Base-by-base conservation (phyloP, 2,329 filamentous ascomycete genomes). In the Trichoderma endophyticum region DNA sequence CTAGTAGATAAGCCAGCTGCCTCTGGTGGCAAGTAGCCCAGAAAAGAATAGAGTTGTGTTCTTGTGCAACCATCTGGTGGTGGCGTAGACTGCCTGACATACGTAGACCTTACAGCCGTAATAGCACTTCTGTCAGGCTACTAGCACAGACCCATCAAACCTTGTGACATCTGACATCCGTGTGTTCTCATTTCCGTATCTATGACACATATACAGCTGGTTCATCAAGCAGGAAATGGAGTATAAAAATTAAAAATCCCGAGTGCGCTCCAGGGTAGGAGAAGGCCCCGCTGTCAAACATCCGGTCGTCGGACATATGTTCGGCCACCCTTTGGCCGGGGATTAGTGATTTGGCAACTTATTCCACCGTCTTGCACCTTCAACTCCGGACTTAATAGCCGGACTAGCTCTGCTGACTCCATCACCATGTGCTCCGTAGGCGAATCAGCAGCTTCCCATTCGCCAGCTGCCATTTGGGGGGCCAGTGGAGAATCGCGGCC, bases 301-400 rank as follows among this genome's bases (percentile, higher is more conserved):
- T n/a, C 14, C 59, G 59, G 59, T 4, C 3, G 34, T 28, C 61
- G 36, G 61, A 26, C 24, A 43, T 39, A 48, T 30, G 24, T 1
- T 43, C 39, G 39, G 36, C 4, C 54, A 66, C 66, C 71, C 72
- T 34, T 43, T 72, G 68, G 32, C 28, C n/a, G 18, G 60, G 51
- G 32, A 64, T 64, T 62, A 62, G 30, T 65, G 8, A 34, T 26
- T 32, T 32, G 48, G 48, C 48, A 54, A 54, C 43, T 54, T 18
- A 12, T 34, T 32, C 56, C 56, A 18, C 4, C 28, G 7, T 9
- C 56, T 43, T 6, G 18, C 56, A 30, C 15, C 56, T 32, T n/a
- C 56, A 60, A 21, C 32, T 62, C 59, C 59, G 60, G 60, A 43
- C 15, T 24, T 26, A 63, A 63, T 8, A 62, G 8, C 60, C 34